Percentiles rank a stretch among this genome's conserved stretches.
phyloP scores from a whole-genome alignment of 2,329 filamentous ascomycete species.

The Alternaria angustiovoidea region DNA sequence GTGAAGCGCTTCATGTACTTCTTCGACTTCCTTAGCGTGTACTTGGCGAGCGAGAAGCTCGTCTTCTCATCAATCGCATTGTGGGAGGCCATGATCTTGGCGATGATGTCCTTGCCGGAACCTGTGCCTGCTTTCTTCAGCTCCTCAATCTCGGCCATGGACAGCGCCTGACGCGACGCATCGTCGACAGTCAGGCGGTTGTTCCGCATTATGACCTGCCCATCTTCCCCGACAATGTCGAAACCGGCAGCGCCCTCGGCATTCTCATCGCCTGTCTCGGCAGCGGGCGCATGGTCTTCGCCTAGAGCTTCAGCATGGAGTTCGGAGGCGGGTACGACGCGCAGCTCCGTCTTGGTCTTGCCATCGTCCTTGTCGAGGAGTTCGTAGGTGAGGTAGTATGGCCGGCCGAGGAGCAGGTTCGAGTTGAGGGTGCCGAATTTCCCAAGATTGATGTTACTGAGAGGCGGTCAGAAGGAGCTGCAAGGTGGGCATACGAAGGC shows the following conservation, averaged over 20 bases:
- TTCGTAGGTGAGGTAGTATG: conserved; percentile 91
- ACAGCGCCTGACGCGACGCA: conserved; percentile 75
- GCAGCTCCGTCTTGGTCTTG: conserved; percentile 72
- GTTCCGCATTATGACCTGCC: conserved; percentile 63
- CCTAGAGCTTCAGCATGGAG: conserved; percentile 81
- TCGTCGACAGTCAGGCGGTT: conserved; percentile 72
- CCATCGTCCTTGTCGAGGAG: conserved; percentile 73
- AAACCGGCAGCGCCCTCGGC: conserved; percentile 49
- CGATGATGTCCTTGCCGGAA: conserved; percentile 87
- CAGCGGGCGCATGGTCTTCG: conserved; percentile 54
- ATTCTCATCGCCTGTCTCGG: conserved; percentile 47
- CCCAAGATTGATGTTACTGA: conserved; percentile 83
- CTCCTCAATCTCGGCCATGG: conserved; percentile 74
- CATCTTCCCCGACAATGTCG: conserved; percentile 59
- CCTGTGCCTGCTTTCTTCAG: conserved; percentile 76
- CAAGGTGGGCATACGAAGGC: not conserved
- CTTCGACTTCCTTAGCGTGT: conserved; percentile 90
- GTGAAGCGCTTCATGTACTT: conserved; percentile 93
- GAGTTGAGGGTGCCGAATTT: conserved; percentile 93
- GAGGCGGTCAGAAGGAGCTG: conserved; percentile 7
- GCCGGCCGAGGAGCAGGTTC: conserved; percentile 89
- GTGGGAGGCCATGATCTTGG: conserved; percentile 91
- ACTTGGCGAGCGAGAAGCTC: conserved; percentile 90
- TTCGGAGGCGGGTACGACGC: conserved; percentile 81
- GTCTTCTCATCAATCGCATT: conserved; percentile 93